Evolutionary conservation across 208 protist genomes (phyloP).

Genomic region (Vickermania spadyakhi): DNA sequence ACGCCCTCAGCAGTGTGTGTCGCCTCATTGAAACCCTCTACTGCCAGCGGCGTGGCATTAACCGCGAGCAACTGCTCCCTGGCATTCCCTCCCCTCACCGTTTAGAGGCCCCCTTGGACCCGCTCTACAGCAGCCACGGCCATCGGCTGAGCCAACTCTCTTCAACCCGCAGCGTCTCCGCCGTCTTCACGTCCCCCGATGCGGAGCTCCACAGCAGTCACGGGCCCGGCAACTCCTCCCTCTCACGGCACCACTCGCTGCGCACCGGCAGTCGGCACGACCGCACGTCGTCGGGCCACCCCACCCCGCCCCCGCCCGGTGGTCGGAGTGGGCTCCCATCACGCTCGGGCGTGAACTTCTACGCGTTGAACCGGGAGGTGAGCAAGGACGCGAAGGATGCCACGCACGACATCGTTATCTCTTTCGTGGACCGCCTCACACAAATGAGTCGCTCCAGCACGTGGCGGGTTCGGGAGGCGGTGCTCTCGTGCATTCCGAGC

Average conservation of each 20-base stretch:
- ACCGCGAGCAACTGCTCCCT: background rate
- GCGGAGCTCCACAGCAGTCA: background rate
- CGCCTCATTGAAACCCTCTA: conserved; percentile 17
- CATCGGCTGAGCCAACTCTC: background rate
- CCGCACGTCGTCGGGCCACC: background rate
- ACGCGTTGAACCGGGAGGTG: background rate
- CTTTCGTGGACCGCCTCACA: conserved; percentile 27
- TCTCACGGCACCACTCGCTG: background rate
- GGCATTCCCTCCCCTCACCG: background rate
- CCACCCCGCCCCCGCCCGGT: background rate
- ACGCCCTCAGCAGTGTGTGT: conserved; percentile 28
- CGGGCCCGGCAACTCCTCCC: background rate
- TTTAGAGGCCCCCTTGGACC: background rate
- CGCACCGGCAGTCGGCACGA: background rate
- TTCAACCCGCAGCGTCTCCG: background rate
- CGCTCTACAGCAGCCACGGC: background rate
- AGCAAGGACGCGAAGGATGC: background rate
- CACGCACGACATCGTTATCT: conserved; percentile 12
- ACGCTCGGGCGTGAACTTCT: too few relatives aligned
- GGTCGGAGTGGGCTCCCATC: background rate
- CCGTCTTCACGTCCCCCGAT: background rate
- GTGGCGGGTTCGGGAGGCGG: conserved; percentile 62
- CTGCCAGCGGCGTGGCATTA: background rate
- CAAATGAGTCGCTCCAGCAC: conserved; percentile 47
- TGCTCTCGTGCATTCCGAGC: conserved; percentile 29